Base-by-base conservation (phyloP, 345 rosid species). In the Boechera divaricarpa region DNA sequence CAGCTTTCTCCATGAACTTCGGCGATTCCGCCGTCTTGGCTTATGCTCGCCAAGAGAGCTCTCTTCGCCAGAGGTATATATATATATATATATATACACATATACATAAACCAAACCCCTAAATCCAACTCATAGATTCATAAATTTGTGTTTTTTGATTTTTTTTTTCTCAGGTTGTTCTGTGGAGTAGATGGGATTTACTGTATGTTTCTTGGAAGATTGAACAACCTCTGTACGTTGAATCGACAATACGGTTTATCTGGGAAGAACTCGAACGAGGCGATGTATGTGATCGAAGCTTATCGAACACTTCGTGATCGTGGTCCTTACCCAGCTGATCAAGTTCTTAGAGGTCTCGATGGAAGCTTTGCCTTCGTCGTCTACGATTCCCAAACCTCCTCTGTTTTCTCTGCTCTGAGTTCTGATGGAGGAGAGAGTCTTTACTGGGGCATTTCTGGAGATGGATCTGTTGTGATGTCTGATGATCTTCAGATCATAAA, bases 281-380 rank as follows among this genome's bases (percentile, higher is more conserved):
- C 99, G 0, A 78, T 86, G 92, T 80, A 92, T 61, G 87, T 92
- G 54, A 89, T 88, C 33, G 97, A 92, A 83, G 97, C 97, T 2
- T 95, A 95, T 35, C 76, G 89, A 53, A 95, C 99, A 0, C 86
- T 95, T 2, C 83, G 99, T 54, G 98, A 95, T 77, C 83, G 99
- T 26, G 98, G 99, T 49, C 99, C 98, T 0, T 95, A 90, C 77
- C 99, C 99, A 0, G 94, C 98, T 24, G 93, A 92, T 74, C 90
- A 95, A 78, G 96, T 95, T 21, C 89, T 95, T 7, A 86, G 87
- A 81, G 98, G 87, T 44, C 88, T 95, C 0, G 99, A 95, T 0
- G 99, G 98, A 32, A 83, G 87, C 74, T 95, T 91, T 53, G 96
- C 96, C 2, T 95, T 95, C 47, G 91, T 92, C 1, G 85, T 95